phyloP scores from a whole-genome alignment of 2,329 filamentous ascomycete species.

The Teratosphaeria viscida region DNA sequence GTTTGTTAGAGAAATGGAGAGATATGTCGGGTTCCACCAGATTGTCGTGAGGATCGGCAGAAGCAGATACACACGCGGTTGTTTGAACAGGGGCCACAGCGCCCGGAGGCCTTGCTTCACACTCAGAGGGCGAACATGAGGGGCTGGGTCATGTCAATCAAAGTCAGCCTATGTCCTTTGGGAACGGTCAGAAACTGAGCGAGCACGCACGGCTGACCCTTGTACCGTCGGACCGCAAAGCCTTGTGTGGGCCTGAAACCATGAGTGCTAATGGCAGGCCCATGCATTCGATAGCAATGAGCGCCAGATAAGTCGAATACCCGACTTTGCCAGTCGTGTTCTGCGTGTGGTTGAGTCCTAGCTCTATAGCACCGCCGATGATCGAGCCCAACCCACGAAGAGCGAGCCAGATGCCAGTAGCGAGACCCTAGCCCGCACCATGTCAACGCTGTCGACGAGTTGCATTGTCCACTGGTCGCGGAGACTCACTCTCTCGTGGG shows the following conservation, averaged over 20 bases:
- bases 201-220: constrained; percentile 39
- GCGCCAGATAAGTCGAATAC: constrained; percentile 57
- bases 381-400: constrained; percentile 55
- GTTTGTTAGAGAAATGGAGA: background rate
- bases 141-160: constrained; percentile 44
- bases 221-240: constrained; percentile 55
- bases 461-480: background rate
- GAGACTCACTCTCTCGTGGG: background rate
- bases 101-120: background rate
- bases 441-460: constrained; percentile 42
- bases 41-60: background rate
- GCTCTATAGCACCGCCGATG: constrained; percentile 59
- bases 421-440: constrained; percentile 53
- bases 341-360: constrained; percentile 52
- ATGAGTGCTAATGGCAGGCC: constrained; percentile 53
- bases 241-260: constrained; percentile 52
- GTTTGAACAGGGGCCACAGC: background rate
- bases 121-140: constrained; percentile 42
- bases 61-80: background rate
- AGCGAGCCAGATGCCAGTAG: constrained; percentile 56
- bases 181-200: constrained; percentile 38
- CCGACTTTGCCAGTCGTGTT: constrained; percentile 54
- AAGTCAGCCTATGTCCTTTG: constrained; percentile 39
- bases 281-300: constrained; percentile 43
- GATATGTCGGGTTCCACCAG: background rate